Evolutionary conservation across 305 asterid genomes (phyloP).

Genomic region (Fraxinus sp.): DNA sequence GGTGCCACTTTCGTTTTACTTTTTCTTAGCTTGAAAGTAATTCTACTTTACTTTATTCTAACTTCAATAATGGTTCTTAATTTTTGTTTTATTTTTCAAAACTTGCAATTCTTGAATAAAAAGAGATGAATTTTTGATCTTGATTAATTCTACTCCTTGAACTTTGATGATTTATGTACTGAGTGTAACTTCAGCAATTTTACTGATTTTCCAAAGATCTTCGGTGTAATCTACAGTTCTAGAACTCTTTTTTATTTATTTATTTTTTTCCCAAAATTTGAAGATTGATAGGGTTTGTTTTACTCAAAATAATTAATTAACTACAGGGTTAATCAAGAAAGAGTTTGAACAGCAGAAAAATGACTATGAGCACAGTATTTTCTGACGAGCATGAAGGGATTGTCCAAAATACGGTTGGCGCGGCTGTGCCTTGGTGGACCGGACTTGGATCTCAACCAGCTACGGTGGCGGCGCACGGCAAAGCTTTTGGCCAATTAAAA

Average conservation of each 20-base stretch:
- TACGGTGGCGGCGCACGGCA: constrained; percentile 11
- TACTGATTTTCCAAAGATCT: not conserved
- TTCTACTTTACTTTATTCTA: constrained; percentile 27
- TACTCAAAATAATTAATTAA: not conserved
- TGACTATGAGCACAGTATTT: constrained; percentile 38
- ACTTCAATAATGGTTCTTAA: constrained; percentile 32
- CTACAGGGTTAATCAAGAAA: not conserved
- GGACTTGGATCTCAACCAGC: constrained; percentile 30
- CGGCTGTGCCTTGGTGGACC: constrained; percentile 36
- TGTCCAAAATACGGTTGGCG: constrained; percentile 20
- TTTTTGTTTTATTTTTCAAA: not conserved
- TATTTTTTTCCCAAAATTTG: not conserved
- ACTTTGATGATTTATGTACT: not conserved
- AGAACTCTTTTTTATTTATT: not conserved
- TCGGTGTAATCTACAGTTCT: not conserved
- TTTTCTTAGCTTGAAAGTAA: constrained; percentile 6
- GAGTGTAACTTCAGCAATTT: not conserved
- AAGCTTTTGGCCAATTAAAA: constrained; percentile 26
- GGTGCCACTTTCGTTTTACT: constrained; percentile 25
- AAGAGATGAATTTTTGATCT: not conserved
- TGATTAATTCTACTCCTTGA: not conserved
- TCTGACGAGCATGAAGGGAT: constrained; percentile 31
- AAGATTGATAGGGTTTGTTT: constrained; percentile 24
- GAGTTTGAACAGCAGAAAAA: constrained; percentile 24
- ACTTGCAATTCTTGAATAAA: not conserved